Evolutionary conservation across 1,284 basidiomycete genomes (phyloP), one percentile per base, ranked within the genome.

Genomic region (Malassezia sympodialis): DNA sequence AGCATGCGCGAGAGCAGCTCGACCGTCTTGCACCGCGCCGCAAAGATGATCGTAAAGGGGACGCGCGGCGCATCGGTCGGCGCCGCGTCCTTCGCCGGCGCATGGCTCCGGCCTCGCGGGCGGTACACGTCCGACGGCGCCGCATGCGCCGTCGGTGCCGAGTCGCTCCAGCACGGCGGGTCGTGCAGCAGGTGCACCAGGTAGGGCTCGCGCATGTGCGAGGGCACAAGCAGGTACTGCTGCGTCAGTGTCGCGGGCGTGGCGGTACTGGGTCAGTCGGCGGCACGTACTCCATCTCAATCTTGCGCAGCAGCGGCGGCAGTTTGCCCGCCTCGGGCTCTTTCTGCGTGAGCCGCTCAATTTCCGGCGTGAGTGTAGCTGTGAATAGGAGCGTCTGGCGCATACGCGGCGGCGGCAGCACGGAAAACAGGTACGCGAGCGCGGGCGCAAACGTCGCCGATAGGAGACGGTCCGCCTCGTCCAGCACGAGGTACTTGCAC

Each of bases 331-430:
- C 79, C 57, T 82, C 80, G 1, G 90, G 87, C 14, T 83, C 76
- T 35, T 85, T 84, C 45, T 82, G 79, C 11, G 84, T 87, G 26
- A 96, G 75, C 8, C 81, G 80, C 65, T 91, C 87, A 51, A 98
- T 89, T 0, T 90, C 83, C 15, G 85, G 81, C 2, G 89, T 91
- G 60, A 94, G 79, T 0, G 94, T 99, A 0, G 94, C 94, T 0
- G 94, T 96, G 76, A 98, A 98, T 26, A 99, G 81, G 60, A 90
- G 87, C 0, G 94, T 98, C 75, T 98, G 94, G 14, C 94, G 80
- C 35, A 62, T 53, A 21, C 58, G 58, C 31, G 90, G 82, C 41
- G 82, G 80, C 0, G 94, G 90, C 17, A 98, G 79, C 32, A 82
- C 79, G 34, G 79, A 78, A 72, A 96, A 91, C 5, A 75, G 61